These are phyloP conservation scores for Neonectria ditissima DNA, from an alignment of 2,329 filamentous ascomycete species.

Conservation along the genomic window DNA sequence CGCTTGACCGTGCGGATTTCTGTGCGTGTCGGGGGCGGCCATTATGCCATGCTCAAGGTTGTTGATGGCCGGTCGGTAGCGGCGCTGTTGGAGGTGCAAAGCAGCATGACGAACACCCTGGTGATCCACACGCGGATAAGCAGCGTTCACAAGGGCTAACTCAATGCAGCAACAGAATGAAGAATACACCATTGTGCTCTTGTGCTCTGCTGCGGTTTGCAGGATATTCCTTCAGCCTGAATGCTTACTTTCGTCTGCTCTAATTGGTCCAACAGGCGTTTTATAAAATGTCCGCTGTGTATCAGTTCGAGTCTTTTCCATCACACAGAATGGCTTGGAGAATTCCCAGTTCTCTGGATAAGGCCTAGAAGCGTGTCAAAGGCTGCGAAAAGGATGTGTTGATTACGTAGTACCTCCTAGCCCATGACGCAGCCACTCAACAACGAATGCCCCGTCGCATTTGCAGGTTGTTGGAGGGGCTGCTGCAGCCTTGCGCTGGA, in stretches of 20 bases:
- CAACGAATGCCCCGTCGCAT: slow-evolving; percentile 18
- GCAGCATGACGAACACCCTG: slow-evolving; percentile 22
- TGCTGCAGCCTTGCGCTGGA: slow-evolving; percentile 44
- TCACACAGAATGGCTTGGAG: not conserved
- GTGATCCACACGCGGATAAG: slow-evolving; percentile 13
- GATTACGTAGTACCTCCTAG: slow-evolving; percentile 16
- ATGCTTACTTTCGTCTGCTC: not conserved
- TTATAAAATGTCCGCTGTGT: not conserved
- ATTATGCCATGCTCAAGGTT: slow-evolving; percentile 49
- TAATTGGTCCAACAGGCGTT: not conserved
- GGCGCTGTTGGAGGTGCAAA: slow-evolving; percentile 13
- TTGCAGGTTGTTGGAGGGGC: slow-evolving; percentile 35
- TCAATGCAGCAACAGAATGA: slow-evolving; percentile 2
- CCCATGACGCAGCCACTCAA: slow-evolving; percentile 27
- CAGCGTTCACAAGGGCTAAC: slow-evolving; percentile 14
- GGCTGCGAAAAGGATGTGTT: slow-evolving; percentile 8
- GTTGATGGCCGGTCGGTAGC: slow-evolving; percentile 17
- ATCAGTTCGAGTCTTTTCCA: not conserved
- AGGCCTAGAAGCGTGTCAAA: slow-evolving; percentile 11
- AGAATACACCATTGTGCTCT: not conserved
- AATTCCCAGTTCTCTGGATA: not conserved
- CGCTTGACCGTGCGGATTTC: slow-evolving; percentile 31
- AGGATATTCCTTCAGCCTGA: not conserved
- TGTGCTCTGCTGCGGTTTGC: not conserved
- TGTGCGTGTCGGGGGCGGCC: slow-evolving; percentile 28